Evolutionary conservation across 768 basidiomycete genomes (phyloP).

Genomic region (button mushroom (Agaricus bisporus)): DNA sequence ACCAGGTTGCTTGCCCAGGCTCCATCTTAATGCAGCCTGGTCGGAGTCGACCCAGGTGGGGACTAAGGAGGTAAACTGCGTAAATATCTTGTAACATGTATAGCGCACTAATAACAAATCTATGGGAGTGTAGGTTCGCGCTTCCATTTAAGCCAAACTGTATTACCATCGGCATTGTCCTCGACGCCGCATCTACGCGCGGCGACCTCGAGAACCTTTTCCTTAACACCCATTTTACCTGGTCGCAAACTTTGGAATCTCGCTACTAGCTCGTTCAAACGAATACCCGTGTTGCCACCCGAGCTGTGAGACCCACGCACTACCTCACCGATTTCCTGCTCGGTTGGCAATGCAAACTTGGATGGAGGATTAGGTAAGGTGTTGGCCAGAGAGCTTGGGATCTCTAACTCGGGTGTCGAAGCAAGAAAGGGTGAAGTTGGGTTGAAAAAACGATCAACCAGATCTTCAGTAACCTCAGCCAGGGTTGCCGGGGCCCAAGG

Average conservation of each 20-base stretch:
- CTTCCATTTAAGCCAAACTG: conserved; percentile 59
- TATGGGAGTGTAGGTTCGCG: conserved; percentile 15
- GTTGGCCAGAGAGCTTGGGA: conserved; percentile 28
- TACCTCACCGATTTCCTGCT: conserved; percentile 60
- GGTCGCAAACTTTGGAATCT: conserved; percentile 43
- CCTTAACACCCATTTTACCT: conserved; percentile 57
- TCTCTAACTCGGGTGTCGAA: conserved; percentile 36
- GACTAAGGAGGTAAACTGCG: not conserved
- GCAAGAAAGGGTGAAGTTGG: conserved; percentile 40
- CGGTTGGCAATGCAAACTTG: conserved; percentile 66
- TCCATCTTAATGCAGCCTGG: no score
- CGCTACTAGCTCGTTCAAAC: conserved; percentile 55
- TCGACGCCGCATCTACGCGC: conserved; percentile 58
- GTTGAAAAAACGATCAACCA: conserved; percentile 66
- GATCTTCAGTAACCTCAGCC: conserved; percentile 50
- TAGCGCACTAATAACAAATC: not conserved
- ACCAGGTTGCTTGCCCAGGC: not conserved
- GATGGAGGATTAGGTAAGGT: conserved; percentile 24
- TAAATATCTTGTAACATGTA: not conserved
- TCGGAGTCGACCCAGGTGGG: no score
- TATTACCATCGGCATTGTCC: conserved; percentile 54
- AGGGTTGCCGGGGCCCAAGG: conserved; percentile 67
- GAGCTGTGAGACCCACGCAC: conserved; percentile 60
- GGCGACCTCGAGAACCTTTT: conserved; percentile 76
- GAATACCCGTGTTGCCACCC: conserved; percentile 57